phyloP scores from a whole-genome alignment of 768 basidiomycete genomes.

The Plicaturopsis crispa region DNA sequence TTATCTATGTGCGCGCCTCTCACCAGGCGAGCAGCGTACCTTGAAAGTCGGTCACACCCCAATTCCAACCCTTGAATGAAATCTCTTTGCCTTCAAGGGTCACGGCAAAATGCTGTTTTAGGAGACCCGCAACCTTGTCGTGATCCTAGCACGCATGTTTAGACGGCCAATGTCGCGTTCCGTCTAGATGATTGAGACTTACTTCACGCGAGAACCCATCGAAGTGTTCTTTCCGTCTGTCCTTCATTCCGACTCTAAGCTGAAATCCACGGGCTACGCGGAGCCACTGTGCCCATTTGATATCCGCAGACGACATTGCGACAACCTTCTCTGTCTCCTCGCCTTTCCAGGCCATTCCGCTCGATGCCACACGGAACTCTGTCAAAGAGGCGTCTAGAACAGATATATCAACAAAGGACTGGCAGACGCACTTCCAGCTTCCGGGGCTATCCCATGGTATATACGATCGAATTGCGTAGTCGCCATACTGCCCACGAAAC shows the following conservation, averaged over 20 bases:
- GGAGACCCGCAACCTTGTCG: constrained; percentile 69
- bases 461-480: constrained; percentile 78
- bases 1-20: constrained; percentile 2
- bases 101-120: constrained; percentile 85
- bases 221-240: constrained; percentile 75
- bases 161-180: background rate
- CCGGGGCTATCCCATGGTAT: constrained; percentile 63
- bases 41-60: constrained; percentile 93
- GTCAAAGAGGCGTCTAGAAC: constrained; percentile 8
- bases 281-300: constrained; percentile 88
- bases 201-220: constrained; percentile 94
- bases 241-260: constrained; percentile 75
- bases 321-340: constrained; percentile 56
- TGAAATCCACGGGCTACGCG: constrained; percentile 91
- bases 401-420: background rate
- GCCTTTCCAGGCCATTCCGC: constrained; percentile 94
- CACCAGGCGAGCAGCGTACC: constrained; percentile 38
- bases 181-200: constrained; percentile 13
- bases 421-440: constrained; percentile 72
- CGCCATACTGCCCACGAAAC: constrained; percentile 35
- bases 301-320: constrained; percentile 60
- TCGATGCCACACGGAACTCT: constrained; percentile 85
- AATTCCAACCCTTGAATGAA: constrained; percentile 95
- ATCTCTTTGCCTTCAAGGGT: constrained; percentile 82
- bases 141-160: constrained; percentile 57